phyloP scores from a whole-genome alignment of 148 eudicot species.

The Fagopyrum homotropicum region DNA sequence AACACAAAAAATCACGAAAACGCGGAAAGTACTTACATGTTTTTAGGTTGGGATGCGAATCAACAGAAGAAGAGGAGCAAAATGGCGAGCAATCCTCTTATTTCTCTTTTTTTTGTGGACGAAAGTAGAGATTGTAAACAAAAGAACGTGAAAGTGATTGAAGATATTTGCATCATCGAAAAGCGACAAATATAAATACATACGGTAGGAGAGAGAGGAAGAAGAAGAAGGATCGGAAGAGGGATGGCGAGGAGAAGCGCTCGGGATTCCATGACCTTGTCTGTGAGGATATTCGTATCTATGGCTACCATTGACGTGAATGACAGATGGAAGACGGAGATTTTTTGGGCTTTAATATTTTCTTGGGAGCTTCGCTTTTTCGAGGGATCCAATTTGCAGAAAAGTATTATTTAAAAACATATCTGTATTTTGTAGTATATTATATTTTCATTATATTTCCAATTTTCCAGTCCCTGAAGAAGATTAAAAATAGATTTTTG shows the following conservation, averaged over 20 bases:
- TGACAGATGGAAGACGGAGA: neutral
- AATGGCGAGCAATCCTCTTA: neutral
- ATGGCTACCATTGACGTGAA: conserved; percentile 1
- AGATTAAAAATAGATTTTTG: too few species aligned
- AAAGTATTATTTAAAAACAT: too few species aligned
- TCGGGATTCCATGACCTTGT: conserved; percentile 9
- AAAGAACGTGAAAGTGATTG: conserved; percentile 7
- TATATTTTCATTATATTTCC: too few species aligned
- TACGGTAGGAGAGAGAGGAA: neutral
- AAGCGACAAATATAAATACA: neutral
- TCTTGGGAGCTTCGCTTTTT: too few species aligned
- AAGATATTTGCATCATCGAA: neutral
- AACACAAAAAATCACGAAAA: neutral
- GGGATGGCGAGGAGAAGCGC: conserved; percentile 16
- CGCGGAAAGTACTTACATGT: neutral
- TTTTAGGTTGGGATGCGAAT: neutral
- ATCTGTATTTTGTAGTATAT: too few species aligned
- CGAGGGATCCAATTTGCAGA: too few species aligned
- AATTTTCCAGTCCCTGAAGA: too few species aligned
- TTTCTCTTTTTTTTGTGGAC: neutral
- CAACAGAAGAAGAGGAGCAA: neutral
- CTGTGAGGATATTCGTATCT: neutral
- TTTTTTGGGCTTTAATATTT: neutral
- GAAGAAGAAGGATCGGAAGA: conserved; percentile 6
- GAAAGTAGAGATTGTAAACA: neutral